These are phyloP conservation scores for Claviceps quebecensis DNA, from an alignment of 2,329 filamentous ascomycete species.

Conservation along the genomic window DNA sequence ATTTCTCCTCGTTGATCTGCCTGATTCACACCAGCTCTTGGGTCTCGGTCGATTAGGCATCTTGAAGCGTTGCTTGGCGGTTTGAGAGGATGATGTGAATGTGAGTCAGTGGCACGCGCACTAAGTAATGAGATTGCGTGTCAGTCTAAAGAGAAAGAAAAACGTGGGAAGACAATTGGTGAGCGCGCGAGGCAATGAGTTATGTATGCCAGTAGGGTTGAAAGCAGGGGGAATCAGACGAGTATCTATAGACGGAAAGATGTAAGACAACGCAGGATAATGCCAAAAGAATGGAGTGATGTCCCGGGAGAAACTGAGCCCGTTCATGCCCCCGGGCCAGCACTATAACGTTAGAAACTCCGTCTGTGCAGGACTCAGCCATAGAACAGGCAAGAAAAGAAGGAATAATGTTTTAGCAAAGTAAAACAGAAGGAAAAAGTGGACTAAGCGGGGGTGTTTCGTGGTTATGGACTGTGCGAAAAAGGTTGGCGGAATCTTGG, in stretches of 20 bases:
- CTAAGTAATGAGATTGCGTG: no score
- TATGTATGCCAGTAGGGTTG: no score
- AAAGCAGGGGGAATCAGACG: not conserved
- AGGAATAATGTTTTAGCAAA: not conserved
- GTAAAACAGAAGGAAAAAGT: not conserved
- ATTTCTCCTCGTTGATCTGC: slow-evolving; percentile 2
- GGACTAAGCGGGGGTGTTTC: not conserved
- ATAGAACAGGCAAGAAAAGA: not conserved
- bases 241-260: not conserved
- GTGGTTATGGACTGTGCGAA: not conserved
- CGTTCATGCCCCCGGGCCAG: slow-evolving; percentile 1
- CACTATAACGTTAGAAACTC: not conserved
- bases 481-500: slow-evolving; percentile 1
- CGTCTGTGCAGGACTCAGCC: slow-evolving; percentile 1
- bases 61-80: not conserved
- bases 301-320: not conserved
- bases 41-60: not conserved
- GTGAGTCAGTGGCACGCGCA: not conserved
- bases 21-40: slow-evolving; percentile 4
- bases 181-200: not conserved
- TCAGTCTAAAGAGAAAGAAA: no score
- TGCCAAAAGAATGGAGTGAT: not conserved
- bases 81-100: not conserved
- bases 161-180: not conserved
- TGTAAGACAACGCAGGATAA: not conserved